phyloP scores from a whole-genome alignment of 2,329 filamentous ascomycete species.

The Fusarium lateritium region DNA sequence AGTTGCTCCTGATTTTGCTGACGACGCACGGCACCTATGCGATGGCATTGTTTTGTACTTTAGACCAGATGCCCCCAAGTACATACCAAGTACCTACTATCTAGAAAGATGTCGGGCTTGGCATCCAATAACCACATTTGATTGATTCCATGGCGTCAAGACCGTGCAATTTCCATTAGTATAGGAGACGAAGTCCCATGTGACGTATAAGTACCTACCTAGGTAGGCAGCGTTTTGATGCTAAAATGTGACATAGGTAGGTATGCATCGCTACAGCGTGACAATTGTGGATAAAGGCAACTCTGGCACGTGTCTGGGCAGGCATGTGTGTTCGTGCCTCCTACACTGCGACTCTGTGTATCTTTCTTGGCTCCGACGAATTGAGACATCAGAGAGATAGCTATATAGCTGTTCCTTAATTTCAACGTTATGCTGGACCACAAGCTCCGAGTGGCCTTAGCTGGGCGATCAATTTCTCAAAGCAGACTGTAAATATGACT shows the following conservation, averaged over 20 bases:
- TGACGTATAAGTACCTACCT: neutral
- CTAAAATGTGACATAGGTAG: neutral
- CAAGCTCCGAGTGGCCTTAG: slow-evolving; percentile 12
- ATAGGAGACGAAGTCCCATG: neutral
- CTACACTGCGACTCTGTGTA: neutral
- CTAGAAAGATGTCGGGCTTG: neutral
- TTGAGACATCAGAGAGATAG: neutral
- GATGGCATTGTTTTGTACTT: neutral
- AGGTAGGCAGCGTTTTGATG: neutral
- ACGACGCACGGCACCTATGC: neutral
- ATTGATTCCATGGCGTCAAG: slow-evolving; percentile 1
- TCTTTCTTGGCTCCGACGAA: neutral
- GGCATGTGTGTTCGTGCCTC: neutral
- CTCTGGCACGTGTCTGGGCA: too few species aligned
- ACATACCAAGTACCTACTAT: neutral
- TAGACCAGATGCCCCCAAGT: neutral
- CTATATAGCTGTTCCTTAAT: neutral
- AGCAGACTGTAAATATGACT: slow-evolving; percentile 5
- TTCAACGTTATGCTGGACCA: slow-evolving; percentile 15
- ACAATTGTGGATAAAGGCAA: neutral
- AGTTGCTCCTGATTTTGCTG: neutral
- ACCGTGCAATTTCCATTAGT: slow-evolving; percentile 6
- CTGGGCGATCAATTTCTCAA: neutral
- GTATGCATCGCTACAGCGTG: neutral
- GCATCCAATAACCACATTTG: neutral